phyloP scores from a whole-genome alignment of 2,329 filamentous ascomycete species.

The Trichoderma sp. region DNA sequence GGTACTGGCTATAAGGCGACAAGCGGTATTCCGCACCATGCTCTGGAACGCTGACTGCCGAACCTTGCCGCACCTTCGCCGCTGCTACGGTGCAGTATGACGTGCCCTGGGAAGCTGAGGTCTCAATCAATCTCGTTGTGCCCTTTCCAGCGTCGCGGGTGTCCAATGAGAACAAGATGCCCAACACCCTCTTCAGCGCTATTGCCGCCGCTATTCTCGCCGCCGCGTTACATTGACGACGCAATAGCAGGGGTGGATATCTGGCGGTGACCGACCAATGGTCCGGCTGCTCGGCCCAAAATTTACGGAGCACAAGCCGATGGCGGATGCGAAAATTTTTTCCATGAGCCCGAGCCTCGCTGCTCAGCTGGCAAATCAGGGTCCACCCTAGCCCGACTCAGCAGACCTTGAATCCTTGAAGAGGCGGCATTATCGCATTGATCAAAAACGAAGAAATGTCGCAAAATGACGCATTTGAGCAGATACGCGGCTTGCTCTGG shows the following conservation, averaged over 20 bases:
- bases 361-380: constrained; percentile 15
- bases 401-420: background rate
- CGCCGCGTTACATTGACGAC: background rate
- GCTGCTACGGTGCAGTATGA: constrained; percentile 16
- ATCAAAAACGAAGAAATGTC: background rate
- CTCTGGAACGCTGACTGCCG: constrained; percentile 7
- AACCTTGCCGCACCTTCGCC: constrained; percentile 2
- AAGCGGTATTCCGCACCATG: background rate
- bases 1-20: background rate
- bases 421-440: background rate
- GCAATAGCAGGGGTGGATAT: background rate
- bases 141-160: constrained; percentile 14
- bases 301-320: background rate
- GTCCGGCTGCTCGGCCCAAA: constrained; percentile 7
- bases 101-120: constrained; percentile 11
- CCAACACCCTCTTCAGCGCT: constrained; percentile 18
- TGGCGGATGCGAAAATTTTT: constrained; percentile 19
- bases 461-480: constrained; percentile 1
- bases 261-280: constrained; percentile 8
- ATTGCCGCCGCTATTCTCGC: constrained; percentile 17
- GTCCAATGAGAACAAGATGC: constrained; percentile 16
- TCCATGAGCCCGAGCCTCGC: constrained; percentile 5
- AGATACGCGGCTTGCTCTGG: background rate
- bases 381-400: background rate
- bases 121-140: constrained; percentile 9